phyloP scores from a whole-genome alignment of 23 red algal genomes.

The Gracilaria vermiculophylla region DNA sequence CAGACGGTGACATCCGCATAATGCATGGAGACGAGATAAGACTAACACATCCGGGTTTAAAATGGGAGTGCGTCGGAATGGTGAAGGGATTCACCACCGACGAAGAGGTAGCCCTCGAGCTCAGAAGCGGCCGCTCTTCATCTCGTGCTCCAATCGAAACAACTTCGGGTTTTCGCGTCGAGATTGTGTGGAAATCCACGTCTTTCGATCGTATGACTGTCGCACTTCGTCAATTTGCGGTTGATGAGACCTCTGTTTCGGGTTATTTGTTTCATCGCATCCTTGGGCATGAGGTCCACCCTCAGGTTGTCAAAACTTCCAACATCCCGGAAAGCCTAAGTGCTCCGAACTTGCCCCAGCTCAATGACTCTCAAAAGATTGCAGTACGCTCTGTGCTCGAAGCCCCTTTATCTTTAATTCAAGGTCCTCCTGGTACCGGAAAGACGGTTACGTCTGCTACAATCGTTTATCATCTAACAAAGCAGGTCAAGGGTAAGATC shows the following conservation, averaged over 20 bases:
- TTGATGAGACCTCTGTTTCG: conserved; percentile 93
- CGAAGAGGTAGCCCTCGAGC: conserved; percentile 91
- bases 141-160: conserved; percentile 73
- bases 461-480: conserved; percentile 77
- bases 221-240: conserved; percentile 86
- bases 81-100: conserved; percentile 90
- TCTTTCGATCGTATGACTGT: conserved; percentile 87
- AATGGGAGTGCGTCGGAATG: conserved; percentile 87
- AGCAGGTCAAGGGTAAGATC: conserved; percentile 71
- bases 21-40: conserved; percentile 90
- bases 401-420: conserved; percentile 84
- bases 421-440: conserved; percentile 91
- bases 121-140: conserved; percentile 74
- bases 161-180: conserved; percentile 72
- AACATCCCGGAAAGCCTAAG: conserved; percentile 64
- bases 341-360: conserved; percentile 76
- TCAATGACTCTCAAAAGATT: conserved; percentile 85
- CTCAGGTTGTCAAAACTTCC: conserved; percentile 57
- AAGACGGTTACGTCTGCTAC: conserved; percentile 87
- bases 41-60: conserved; percentile 53
- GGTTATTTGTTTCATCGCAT: conserved; percentile 89
- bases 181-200: conserved; percentile 94
- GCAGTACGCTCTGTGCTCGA: conserved; percentile 87
- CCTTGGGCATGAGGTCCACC: conserved; percentile 86
- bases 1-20: conserved; percentile 82